Base-by-base conservation (phyloP, 345 rosid species). In the Dipteronia sinensis region DNA sequence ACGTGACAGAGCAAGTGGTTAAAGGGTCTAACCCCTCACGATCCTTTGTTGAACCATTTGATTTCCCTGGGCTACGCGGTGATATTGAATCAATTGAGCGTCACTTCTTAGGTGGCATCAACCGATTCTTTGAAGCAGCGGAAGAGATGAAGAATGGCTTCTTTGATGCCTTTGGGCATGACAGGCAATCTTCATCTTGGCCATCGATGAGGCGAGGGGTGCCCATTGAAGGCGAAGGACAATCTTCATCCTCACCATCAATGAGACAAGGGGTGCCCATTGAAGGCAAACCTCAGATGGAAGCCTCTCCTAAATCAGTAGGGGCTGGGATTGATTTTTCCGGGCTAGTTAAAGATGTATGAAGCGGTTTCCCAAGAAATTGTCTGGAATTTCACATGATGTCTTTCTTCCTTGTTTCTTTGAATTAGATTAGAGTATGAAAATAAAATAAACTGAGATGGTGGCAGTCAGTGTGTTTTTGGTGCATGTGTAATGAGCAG, bases 11-110 rank as follows among this genome's bases (percentile, higher is more conserved):
- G 23, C 83, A 82, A 82, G 81, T 91, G 66, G 76, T 62, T 16
- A 83, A 80, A 65, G 90, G 89, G 55, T 78, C 85, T 40, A 23
- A 79, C 71, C 69, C 69, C 17, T 10, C 71, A 0, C 78, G 77
- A 66, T 78, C 82, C 64, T 83, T 76, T 17, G 89, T 77, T 40
- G 88, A 74, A 3, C 84, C 91, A 3, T 88, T 94, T 3, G 79
- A 79, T 72, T 92, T 96, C 68, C 95, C 94, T 3, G 98, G 99
- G 12, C 86, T 94, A 56, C 92, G 86, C 20, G 82, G 83, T 65
- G 97, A 92, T 80, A 75, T 96, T 4, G 93, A 89, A 29, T 85
- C 85, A 49, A 84, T 94, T 0, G 93, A 94, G 65, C 91, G 76
- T 6, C 88, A 82, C 42, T 81, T 96, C 83, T 73, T 89, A 46